Conservation (phyloP, 371 early-diverging fungal genomes). For the Rhizomucor miehei region DNA sequence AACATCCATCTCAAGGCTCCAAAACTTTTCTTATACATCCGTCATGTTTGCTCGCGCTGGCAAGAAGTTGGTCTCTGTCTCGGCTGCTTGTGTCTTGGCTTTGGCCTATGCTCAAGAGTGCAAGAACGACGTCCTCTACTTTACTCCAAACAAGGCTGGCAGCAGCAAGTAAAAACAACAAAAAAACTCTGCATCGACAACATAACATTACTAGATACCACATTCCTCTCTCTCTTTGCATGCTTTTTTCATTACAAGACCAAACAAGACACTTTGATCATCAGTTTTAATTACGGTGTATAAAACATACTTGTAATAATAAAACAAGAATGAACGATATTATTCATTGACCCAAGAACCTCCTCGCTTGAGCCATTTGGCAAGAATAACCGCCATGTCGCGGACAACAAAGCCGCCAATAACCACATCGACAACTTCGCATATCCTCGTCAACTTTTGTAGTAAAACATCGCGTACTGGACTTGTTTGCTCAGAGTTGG, state of each 20-base stretch:
- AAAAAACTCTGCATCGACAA: background rate
- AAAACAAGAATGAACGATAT: background rate
- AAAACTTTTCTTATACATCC: too few species aligned
- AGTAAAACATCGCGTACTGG: conserved; percentile 30
- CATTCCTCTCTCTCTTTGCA: too few species aligned
- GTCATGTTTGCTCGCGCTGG: background rate
- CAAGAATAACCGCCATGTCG: conserved; percentile 43
- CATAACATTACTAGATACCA: too few species aligned
- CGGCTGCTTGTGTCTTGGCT: conserved; percentile 5
- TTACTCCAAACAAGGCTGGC: conserved; percentile 5
- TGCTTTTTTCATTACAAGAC: too few species aligned
- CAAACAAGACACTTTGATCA: too few species aligned
- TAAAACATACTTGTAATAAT: too few species aligned
- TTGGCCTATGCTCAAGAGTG: conserved; percentile 12
- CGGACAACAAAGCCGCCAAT: conserved; percentile 46
- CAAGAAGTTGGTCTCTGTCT: conserved; percentile 10
- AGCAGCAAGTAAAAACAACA: background rate
- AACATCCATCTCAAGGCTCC: too few species aligned
- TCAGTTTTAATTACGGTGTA: too few species aligned
- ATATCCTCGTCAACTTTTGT: conserved; percentile 30
- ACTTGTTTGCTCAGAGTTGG: conserved; percentile 14
- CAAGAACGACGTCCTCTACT: conserved; percentile 17
- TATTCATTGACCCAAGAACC: conserved; percentile 50
- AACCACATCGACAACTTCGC: conserved; percentile 31
- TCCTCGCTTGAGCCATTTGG: conserved; percentile 52